phyloP scores from a whole-genome alignment of 306 rosid species.

The Dalbergia oliveri region DNA sequence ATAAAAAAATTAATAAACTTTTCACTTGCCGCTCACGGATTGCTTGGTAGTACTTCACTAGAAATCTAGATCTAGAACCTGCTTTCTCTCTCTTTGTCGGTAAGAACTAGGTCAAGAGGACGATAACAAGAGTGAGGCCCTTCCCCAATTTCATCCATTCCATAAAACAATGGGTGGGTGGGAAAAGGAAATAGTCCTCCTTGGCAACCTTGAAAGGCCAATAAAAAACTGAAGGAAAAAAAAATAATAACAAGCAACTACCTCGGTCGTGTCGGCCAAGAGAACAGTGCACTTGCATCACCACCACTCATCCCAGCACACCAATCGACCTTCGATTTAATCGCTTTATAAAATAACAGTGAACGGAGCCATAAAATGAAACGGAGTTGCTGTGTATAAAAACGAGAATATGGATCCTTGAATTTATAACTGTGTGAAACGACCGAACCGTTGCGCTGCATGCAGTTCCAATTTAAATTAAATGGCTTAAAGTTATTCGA shows the following conservation, averaged over 20 bases:
- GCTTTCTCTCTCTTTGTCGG: background rate
- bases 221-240: too few relatives aligned
- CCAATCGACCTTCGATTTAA: background rate
- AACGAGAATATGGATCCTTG: too few relatives aligned
- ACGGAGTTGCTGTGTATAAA: too few relatives aligned
- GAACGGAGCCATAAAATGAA: too few relatives aligned
- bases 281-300: background rate
- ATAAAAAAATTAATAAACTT: too few relatives aligned
- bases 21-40: background rate
- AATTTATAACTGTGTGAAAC: too few relatives aligned
- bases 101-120: background rate
- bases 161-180: background rate
- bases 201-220: background rate
- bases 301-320: background rate
- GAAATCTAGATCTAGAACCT: background rate
- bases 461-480: too few relatives aligned
- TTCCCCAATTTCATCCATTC: background rate
- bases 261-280: background rate
- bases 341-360: too few relatives aligned
- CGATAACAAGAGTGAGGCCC: background rate
- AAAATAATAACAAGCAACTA: too few relatives aligned
- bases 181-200: background rate
- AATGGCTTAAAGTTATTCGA: too few relatives aligned
- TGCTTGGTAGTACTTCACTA: background rate
- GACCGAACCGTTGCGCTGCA: too few relatives aligned